These are phyloP conservation scores for Lactarius deliciosus DNA, from an alignment of 768 basidiomycete species.

Conservation along the genomic window DNA sequence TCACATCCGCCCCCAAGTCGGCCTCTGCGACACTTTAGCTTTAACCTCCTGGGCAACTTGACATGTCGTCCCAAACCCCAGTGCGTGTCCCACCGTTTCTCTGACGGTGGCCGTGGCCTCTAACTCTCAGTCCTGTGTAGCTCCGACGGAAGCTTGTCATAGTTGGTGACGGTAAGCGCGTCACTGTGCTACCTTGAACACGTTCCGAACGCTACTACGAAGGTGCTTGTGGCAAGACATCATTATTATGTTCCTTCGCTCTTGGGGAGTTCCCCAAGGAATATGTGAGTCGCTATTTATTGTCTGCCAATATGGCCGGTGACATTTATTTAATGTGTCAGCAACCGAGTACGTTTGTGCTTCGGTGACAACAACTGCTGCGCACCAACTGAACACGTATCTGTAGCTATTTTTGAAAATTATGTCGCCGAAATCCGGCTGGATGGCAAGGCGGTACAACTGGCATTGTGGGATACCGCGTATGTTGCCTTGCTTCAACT, in stretches of 20 bases:
- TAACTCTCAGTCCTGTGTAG: slow-evolving; percentile 41
- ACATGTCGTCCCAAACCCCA: slow-evolving; percentile 29
- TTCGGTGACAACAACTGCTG: slow-evolving; percentile 6
- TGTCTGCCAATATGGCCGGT: neutral
- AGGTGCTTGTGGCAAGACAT: slow-evolving; percentile 98
- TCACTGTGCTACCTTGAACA: slow-evolving; percentile 7
- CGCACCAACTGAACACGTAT: slow-evolving; percentile 17
- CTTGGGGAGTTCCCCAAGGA: slow-evolving; percentile 94
- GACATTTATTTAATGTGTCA: slow-evolving; percentile 27
- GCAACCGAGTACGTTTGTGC: slow-evolving; percentile 47
- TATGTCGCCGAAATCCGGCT: slow-evolving; percentile 98
- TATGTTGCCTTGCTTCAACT: slow-evolving; percentile 45
- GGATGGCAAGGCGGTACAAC: slow-evolving; percentile 95
- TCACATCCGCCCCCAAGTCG: neutral
- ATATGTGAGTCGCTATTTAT: slow-evolving; percentile 64
- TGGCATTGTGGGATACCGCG: slow-evolving; percentile 99
- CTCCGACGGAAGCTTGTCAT: slow-evolving; percentile 95
- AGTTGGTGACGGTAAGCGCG: slow-evolving; percentile 84
- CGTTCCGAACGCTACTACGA: slow-evolving; percentile 26
- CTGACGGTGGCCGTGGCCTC: slow-evolving; percentile 12
- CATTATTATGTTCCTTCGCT: slow-evolving; percentile 85
- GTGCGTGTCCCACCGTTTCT: slow-evolving; percentile 20
- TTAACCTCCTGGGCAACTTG: neutral
- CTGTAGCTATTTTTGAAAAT: slow-evolving; percentile 91
- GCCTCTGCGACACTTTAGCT: neutral